Base-by-base conservation (phyloP, 1,139 yeast species). In the Candida freyschussii region DNA sequence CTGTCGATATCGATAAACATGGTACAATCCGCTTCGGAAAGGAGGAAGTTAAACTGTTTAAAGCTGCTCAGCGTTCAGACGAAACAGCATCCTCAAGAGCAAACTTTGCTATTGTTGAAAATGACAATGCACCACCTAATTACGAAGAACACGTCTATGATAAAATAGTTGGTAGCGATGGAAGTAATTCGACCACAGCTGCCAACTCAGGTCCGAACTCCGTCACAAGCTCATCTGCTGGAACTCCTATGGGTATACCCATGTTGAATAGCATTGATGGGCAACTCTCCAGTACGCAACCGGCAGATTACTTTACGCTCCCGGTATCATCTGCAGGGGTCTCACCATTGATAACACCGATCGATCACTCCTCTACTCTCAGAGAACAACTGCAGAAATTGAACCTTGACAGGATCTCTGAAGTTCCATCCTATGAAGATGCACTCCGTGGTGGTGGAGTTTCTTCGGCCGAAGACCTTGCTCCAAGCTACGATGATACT, bases 131-230 rank as follows among this genome's bases (percentile, higher is more conserved):
- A 2, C 96, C 96, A 3, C 96, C 97, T 7, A 72, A 83, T 41
- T 84, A 85, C 52, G 81, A 78, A 43, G 72, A 69, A 34, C 93
- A 82, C 50, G 71, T 83, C 15, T 82, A 78, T 54, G 95, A 85
- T 55, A 59, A 83, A 28, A 24, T 34, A 6, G 30, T 28, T 23
- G 37, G 39, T 1, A 36, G 39, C 3, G 14, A 30, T 14, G 35
- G 25, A 7, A 24, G 33, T 2, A 37, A 37, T 2, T 9, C 17
- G 10, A 24, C 15, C 17, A 27, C 37, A 2, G 34, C 37, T 4
- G n/a, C 25, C n/a, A 32, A 30, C 5, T 36, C 36, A 2, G 2
- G 21, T 2, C 33, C 37, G n/a, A 17, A 7, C 13, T 33, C 37
- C 12, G n/a, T n/a, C n/a, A n/a, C n/a, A n/a, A n/a, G n/a, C n/a